Conservation (phyloP, 1,284 basidiomycete genomes). For the Puccinia hordei region DNA sequence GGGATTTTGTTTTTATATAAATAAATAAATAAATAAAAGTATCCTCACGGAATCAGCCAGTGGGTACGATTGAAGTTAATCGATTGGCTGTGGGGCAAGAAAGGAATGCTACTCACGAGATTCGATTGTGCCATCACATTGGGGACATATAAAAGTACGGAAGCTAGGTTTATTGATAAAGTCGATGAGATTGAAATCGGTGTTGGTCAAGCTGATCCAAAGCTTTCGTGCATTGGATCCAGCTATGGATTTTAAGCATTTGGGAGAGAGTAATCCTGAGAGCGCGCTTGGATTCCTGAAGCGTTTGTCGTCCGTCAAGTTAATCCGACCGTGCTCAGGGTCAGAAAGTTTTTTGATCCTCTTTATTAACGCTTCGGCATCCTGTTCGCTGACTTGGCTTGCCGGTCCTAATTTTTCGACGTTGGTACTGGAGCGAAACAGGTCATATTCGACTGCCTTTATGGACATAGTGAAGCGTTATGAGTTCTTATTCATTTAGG, state of each 20-base stretch:
- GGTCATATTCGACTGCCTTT: slow-evolving; percentile 7
- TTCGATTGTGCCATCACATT: slow-evolving; percentile 19
- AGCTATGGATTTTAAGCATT: not conserved
- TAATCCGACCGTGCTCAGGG: not conserved
- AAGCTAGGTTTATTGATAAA: slow-evolving; percentile 13
- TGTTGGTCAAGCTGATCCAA: slow-evolving; percentile 14
- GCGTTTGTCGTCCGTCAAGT: not conserved
- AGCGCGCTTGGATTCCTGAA: not conserved
- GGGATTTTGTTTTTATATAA: too few species aligned
- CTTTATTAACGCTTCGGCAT: not conserved
- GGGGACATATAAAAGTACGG: slow-evolving; percentile 19
- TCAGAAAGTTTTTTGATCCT: not conserved
- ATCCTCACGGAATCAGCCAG: not conserved
- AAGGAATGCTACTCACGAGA: not conserved
- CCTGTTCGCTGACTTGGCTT: not conserved
- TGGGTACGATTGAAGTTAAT: not conserved
- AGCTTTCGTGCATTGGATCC: slow-evolving; percentile 3
- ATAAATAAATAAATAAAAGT: not conserved
- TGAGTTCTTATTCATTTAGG: not conserved
- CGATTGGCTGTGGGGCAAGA: not conserved
- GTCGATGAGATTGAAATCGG: not conserved
- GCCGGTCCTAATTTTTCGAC: not conserved
- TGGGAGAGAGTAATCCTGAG: not conserved
- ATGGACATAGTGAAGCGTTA: not conserved
- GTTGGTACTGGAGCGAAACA: not conserved